Evolutionary conservation across 768 basidiomycete genomes (phyloP).

Genomic region (Auriculariales sp.): DNA sequence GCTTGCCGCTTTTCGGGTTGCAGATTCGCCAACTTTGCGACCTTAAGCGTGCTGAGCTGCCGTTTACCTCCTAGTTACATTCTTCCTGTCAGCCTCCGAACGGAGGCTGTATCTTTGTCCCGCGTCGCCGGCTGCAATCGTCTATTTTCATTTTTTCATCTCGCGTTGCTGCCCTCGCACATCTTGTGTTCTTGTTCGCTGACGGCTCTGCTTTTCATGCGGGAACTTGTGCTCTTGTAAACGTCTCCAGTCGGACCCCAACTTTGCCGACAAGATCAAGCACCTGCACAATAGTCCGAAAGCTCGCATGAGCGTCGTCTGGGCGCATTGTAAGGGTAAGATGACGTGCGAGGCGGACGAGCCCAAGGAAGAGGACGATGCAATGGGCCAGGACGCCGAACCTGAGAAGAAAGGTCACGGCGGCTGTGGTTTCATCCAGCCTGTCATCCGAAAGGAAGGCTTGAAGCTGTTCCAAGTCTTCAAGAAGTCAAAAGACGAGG

Average conservation of each 20-base stretch:
- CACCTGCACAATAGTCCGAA: slow-evolving; percentile 80
- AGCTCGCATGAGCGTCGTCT: slow-evolving; percentile 73
- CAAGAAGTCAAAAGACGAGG: slow-evolving; percentile 88
- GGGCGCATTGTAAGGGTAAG: slow-evolving; percentile 78
- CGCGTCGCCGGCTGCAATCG: slow-evolving; percentile 15
- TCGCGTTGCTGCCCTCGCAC: too few species aligned
- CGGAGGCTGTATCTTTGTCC: slow-evolving; percentile 6
- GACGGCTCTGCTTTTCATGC: slow-evolving; percentile 51
- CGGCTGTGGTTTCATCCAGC: slow-evolving; percentile 92
- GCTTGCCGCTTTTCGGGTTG: slow-evolving; percentile 34
- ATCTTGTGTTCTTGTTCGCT: slow-evolving; percentile 28
- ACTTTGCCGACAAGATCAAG: slow-evolving; percentile 76
- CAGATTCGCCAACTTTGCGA: too few species aligned
- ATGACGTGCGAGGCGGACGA: slow-evolving; percentile 82
- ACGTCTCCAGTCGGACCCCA: slow-evolving; percentile 55
- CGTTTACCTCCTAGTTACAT: too few species aligned
- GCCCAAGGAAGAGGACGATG: slow-evolving; percentile 72
- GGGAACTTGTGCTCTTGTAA: too few species aligned
- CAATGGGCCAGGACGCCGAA: slow-evolving; percentile 56
- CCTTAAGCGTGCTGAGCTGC: too few species aligned
- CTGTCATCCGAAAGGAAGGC: slow-evolving; percentile 83
- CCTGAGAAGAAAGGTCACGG: slow-evolving; percentile 81
- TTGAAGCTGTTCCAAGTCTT: slow-evolving; percentile 89
- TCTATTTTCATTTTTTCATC: slow-evolving; percentile 3
- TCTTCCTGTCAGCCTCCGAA: background rate